Evolutionary conservation across 2,329 filamentous ascomycete species (phyloP), one percentile per base, ranked within the genome.

Genomic region (Capronia coronata): DNA sequence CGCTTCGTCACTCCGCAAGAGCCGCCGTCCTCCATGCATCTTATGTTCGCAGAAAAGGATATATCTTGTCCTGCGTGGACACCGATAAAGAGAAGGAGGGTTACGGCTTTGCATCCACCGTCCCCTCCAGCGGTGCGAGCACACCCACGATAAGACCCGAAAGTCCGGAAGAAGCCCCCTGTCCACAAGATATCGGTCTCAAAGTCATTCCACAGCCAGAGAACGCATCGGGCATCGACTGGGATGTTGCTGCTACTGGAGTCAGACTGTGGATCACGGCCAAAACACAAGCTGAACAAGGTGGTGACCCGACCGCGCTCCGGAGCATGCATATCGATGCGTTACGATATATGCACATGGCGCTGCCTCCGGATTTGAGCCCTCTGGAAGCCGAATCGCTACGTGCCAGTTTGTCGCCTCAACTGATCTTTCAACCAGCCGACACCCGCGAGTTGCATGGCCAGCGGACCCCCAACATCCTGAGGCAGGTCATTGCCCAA

Each of bases 281-380:
- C 34, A 54, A 50, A 52, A 34, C 49, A n/a, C 52, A 55, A 25
- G 55, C 53, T 10, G 46, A 52, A 34, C 43, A 53, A 32, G 45
- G 39, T 10, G 51, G 54, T n/a, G 49, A 58, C 14, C 35, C 50
- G 19, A 23, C 37, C 23, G 48, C 52, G 5, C 42, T 55, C 34
- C 53, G 55, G 16, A 56, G 52, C 18, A 58, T 58, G 55, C 52
- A 55, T 42, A 49, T 58, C 25, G 55, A 58, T 16, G 52, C 55
- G 3, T 18, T 58, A 25, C 40, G 49, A 23, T 58, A 53, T 34
- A 55, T 58, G 55, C 46, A 53, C 30, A 55, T 53, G 55, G 52
- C 55, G 2, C 27, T 58, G 7, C 55, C 55, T 8, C 25, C 35
- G 23, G 50, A 51, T 39, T 37, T 58, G 49, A 55, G 52, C 4